phyloP scores from a whole-genome alignment of 768 basidiomycete species.

The Lyophyllum semitale region DNA sequence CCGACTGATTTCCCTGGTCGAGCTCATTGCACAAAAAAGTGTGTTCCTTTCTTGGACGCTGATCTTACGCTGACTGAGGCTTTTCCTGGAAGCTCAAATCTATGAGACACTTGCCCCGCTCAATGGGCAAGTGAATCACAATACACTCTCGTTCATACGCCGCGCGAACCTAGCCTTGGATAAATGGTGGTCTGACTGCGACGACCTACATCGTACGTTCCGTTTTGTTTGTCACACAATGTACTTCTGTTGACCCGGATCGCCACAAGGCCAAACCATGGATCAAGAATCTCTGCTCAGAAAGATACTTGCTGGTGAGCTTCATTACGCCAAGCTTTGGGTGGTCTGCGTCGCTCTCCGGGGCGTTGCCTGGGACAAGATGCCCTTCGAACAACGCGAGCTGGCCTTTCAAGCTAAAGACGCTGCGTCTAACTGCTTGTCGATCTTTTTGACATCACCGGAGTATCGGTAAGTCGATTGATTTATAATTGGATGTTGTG shows the following conservation, averaged over 20 bases:
- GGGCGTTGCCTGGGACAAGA: slow-evolving; percentile 94
- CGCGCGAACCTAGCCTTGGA: slow-evolving; percentile 85
- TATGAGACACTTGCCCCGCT: slow-evolving; percentile 87
- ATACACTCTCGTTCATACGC: slow-evolving; percentile 83
- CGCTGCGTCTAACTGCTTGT: slow-evolving; percentile 82
- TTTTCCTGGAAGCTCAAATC: slow-evolving; percentile 69
- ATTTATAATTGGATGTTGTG: background rate
- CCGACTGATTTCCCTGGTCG: slow-evolving; percentile 83
- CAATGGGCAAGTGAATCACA: slow-evolving; percentile 84
- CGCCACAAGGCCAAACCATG: slow-evolving; percentile 64
- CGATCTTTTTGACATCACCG: slow-evolving; percentile 79
- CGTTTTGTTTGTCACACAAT: background rate
- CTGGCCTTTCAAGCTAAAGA: slow-evolving; percentile 95
- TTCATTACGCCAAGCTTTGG: slow-evolving; percentile 95
- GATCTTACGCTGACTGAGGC: background rate
- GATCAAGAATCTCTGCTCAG: slow-evolving; percentile 84
- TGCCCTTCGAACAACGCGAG: slow-evolving; percentile 93
- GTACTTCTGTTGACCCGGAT: slow-evolving; percentile 9
- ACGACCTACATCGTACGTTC: slow-evolving; percentile 74
- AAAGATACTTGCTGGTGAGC: slow-evolving; percentile 84
- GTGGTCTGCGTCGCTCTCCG: slow-evolving; percentile 90
- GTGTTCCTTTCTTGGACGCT: slow-evolving; percentile 20
- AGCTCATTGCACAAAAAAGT: slow-evolving; percentile 92
- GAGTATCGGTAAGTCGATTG: slow-evolving; percentile 74
- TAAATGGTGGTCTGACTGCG: slow-evolving; percentile 90